These are phyloP conservation scores for Tieghemiomyces parasiticus DNA, from an alignment of 192 early-diverging fungal species.

Conservation along the genomic window DNA sequence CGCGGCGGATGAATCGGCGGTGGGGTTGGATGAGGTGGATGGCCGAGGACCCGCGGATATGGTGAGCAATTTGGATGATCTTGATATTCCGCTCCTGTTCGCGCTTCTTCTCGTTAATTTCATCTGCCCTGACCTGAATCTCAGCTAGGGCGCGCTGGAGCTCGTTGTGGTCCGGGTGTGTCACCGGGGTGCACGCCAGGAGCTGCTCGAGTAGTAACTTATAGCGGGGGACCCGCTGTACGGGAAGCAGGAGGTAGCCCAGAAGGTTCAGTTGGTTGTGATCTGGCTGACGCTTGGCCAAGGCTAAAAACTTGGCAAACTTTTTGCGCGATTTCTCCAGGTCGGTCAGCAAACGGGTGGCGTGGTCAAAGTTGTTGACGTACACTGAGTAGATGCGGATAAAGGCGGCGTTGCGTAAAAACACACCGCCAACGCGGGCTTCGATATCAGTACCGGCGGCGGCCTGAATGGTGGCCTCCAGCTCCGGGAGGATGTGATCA, in stretches of 20 bases:
- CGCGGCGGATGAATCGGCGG: slow-evolving; percentile 31
- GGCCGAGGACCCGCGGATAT: background rate
- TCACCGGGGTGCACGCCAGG: slow-evolving; percentile 51
- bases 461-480: slow-evolving; percentile 28
- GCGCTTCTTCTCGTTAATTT: slow-evolving; percentile 79
- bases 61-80: slow-evolving; percentile 10
- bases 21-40: slow-evolving; percentile 28
- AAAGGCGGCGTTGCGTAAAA: slow-evolving; percentile 55
- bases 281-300: slow-evolving; percentile 11
- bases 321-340: slow-evolving; percentile 25
- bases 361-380: slow-evolving; percentile 71
- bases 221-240: slow-evolving; percentile 92
- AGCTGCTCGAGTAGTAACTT: slow-evolving; percentile 75
- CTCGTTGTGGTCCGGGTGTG: slow-evolving; percentile 63
- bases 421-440: slow-evolving; percentile 59
- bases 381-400: slow-evolving; percentile 77
- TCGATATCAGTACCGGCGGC: slow-evolving; percentile 13
- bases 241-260: slow-evolving; percentile 73
- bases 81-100: slow-evolving; percentile 32
- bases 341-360: slow-evolving; percentile 38
- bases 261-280: slow-evolving; percentile 68
- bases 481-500: slow-evolving; percentile 46
- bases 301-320: slow-evolving; percentile 8
- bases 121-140: slow-evolving; percentile 48
- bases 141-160: slow-evolving; percentile 48